Base-by-base conservation (phyloP, 108 stramenopile species). In the Aurantiochytrium sp. region DNA sequence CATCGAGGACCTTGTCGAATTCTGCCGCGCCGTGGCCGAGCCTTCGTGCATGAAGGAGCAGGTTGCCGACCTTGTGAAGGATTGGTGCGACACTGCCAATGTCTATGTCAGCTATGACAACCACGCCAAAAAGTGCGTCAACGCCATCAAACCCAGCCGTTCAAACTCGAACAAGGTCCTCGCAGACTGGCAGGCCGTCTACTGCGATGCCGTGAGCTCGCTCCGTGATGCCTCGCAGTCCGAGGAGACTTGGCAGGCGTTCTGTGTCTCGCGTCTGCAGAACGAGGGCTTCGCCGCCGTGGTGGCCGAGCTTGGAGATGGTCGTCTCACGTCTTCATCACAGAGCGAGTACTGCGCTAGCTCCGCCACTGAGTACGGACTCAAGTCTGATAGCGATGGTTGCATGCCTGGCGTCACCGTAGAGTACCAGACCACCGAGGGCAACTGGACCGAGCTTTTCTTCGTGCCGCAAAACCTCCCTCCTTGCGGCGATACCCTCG, bases 1-100 rank as follows among this genome's bases (percentile, higher is more conserved):
- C 51, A 83, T 83, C 28, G 49, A 83, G n/a, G 76, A 35, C 76
- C 44, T 83, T 83, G 45, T 47, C 28, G 76, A 83, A 12, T 53
- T 83, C 76, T 83, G 76, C 76, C 76, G 76, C 51, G 76, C 76
- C n/a, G 45, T 83, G 51, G 76, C 45, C 51, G 12, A 43, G 23
- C 76, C 76, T 6, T 53, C 76, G n/a, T 83, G 76, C 76, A 83
- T 53, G 51, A 21, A n/a, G 45, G 19, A 21, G n/a, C 23, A 83
- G 49, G 28, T 83, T 18, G 12, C 6, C 6, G 51, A 21, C 6
- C 23, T 25, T 12, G 76, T 83, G n/a, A 12, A 53, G 45, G 51
- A 83, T 23, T 83, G 76, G 76, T 83, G 76, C 51, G 51, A 47
- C 76, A 83, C 76, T 12, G 76, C 76, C 19, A 83, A 83, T 45